Percentiles rank a stretch among this genome's conserved stretches.
Evolutionary conservation across 495 filamentous ascomycete species (phyloP).

Genomic region (Tuber microsphaerosporum): DNA sequence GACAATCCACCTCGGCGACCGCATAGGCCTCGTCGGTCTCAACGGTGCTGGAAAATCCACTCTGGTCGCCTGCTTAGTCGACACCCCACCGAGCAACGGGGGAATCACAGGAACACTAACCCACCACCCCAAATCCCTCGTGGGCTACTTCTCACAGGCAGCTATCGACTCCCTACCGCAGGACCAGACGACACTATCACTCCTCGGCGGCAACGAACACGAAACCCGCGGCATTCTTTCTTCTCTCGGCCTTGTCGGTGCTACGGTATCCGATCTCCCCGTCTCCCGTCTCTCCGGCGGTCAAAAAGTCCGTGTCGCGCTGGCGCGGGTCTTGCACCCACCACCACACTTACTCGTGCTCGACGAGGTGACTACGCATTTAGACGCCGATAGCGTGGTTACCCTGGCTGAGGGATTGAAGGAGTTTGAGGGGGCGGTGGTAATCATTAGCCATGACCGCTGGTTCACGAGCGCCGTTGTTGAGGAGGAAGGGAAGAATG

Average conservation of each 20-base stretch:
- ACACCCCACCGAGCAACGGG: slow-evolving; percentile 43
- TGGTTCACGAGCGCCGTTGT: slow-evolving; percentile 64
- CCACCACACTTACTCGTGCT: slow-evolving; percentile 67
- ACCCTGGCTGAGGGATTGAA: slow-evolving; percentile 60
- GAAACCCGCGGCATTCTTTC: slow-evolving; percentile 56
- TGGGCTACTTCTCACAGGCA: slow-evolving; percentile 73
- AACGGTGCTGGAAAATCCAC: slow-evolving; percentile 73
- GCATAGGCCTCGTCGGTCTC: slow-evolving; percentile 64
- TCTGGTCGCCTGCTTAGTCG: slow-evolving; percentile 55
- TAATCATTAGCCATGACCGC: slow-evolving; percentile 70
- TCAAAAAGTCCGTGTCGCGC: slow-evolving; percentile 67
- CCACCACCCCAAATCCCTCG: slow-evolving; percentile 57
- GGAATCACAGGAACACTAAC: slow-evolving; percentile 50
- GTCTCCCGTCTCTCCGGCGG: slow-evolving; percentile 64
- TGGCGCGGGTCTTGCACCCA: slow-evolving; percentile 61
- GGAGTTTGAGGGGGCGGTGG: slow-evolving; percentile 60
- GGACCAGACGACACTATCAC: slow-evolving; percentile 53
- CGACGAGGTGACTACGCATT: slow-evolving; percentile 79
- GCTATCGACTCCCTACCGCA: slow-evolving; percentile 57
- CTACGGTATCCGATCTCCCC: slow-evolving; percentile 62
- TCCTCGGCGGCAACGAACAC: slow-evolving; percentile 56
- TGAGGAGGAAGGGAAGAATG: slow-evolving; percentile 55
- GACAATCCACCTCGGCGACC: slow-evolving; percentile 59
- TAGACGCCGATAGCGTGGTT: slow-evolving; percentile 69
- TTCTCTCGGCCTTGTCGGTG: slow-evolving; percentile 59